These are phyloP conservation scores for Castanopsis chinensis DNA, from an alignment of 306 rosid genomes.

Conservation along the genomic window DNA sequence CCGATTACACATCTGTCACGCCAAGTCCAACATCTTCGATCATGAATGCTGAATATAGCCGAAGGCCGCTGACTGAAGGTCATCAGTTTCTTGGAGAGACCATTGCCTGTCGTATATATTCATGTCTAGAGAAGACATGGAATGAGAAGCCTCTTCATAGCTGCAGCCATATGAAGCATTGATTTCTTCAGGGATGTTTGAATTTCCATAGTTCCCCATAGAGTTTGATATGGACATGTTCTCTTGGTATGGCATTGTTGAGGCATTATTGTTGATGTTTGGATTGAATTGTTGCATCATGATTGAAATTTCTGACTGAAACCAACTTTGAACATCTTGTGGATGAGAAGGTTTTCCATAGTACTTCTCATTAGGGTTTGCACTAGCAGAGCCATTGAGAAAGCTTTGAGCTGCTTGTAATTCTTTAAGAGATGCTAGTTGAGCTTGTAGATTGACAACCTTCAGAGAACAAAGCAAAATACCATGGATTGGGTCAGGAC, in stretches of 20 bases:
- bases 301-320: slow-evolving; percentile 45
- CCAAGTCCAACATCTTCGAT: slow-evolving; percentile 8
- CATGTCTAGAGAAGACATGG: slow-evolving; percentile 58
- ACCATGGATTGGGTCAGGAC: background rate
- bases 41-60: slow-evolving; percentile 44
- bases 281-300: slow-evolving; percentile 37
- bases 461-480: slow-evolving; percentile 24
- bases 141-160: slow-evolving; percentile 61
- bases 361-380: slow-evolving; percentile 60
- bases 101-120: slow-evolving; percentile 47
- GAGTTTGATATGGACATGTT: slow-evolving; percentile 42
- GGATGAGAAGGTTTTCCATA: slow-evolving; percentile 33
- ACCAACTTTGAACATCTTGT: slow-evolving; percentile 59
- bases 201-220: slow-evolving; percentile 45
- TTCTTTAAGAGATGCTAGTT: slow-evolving; percentile 74
- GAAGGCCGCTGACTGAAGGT: slow-evolving; percentile 71
- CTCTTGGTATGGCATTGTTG: slow-evolving; percentile 37
- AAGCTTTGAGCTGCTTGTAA: slow-evolving; percentile 60
- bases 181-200: slow-evolving; percentile 43
- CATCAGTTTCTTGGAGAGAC: slow-evolving; percentile 54
- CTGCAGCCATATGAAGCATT: slow-evolving; percentile 55
- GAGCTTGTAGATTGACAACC: slow-evolving; percentile 93
- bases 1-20: slow-evolving; percentile 16
- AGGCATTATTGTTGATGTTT: slow-evolving; percentile 26
- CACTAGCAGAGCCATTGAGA: slow-evolving; percentile 37